phyloP scores from a whole-genome alignment of 306 rosid genomes.

The Begonia loranthoides region DNA sequence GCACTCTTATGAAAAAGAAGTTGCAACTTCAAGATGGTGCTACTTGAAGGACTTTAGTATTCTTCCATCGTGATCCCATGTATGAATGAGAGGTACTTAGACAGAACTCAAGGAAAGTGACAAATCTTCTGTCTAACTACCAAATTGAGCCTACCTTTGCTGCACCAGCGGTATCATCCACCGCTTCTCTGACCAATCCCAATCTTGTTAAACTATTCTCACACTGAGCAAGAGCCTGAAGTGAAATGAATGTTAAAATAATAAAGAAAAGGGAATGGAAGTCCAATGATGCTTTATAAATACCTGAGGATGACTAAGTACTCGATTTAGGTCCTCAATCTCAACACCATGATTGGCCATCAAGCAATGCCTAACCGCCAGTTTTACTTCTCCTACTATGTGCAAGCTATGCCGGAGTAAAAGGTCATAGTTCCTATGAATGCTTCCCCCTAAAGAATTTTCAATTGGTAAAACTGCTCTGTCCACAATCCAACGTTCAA shows the following conservation, averaged over 20 bases:
- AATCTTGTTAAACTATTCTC: slow-evolving; percentile 63
- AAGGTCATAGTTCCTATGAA: slow-evolving; percentile 94
- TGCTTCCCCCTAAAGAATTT: slow-evolving; percentile 95
- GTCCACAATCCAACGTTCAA: slow-evolving; percentile 85
- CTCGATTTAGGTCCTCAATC: slow-evolving; percentile 58
- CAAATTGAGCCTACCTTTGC: slow-evolving; percentile 55
- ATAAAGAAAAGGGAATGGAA: background rate
- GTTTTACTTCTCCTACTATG: slow-evolving; percentile 94
- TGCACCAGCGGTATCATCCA: slow-evolving; percentile 92
- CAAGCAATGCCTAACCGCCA: slow-evolving; percentile 82
- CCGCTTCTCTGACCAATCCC: slow-evolving; percentile 85
- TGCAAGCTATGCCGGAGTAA: slow-evolving; percentile 81
- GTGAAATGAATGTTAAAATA: background rate
- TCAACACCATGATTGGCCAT: slow-evolving; percentile 74
- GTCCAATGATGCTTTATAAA: slow-evolving; percentile 6
- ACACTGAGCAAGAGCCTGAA: slow-evolving; percentile 97
- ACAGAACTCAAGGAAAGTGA: background rate
- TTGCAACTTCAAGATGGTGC: no score
- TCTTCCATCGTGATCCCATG: no score
- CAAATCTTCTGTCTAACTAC: slow-evolving; percentile 4
- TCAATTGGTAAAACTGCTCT: slow-evolving; percentile 96
- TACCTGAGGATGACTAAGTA: slow-evolving; percentile 96
- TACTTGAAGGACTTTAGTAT: no score
- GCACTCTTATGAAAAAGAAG: no score
- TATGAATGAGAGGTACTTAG: no score